These are phyloP conservation scores for Aureobasidium mangrovei DNA, from an alignment of 2,329 filamentous ascomycete species.

Conservation along the genomic window DNA sequence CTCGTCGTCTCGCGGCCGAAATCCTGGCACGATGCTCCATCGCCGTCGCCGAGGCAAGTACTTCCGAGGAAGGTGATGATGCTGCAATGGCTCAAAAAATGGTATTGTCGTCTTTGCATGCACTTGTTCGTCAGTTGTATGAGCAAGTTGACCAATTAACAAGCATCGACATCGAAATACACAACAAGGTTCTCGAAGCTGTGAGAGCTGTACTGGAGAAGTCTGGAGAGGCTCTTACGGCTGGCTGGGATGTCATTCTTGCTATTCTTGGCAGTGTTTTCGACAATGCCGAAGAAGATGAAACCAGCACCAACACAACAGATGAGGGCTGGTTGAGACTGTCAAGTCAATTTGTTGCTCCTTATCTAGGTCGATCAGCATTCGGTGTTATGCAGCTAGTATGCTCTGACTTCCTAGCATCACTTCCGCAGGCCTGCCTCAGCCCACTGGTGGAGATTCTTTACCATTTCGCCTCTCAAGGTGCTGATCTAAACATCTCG, in stretches of 20 bases:
- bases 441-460: conserved; percentile 79
- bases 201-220: conserved; percentile 69
- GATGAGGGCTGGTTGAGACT: conserved; percentile 22
- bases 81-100: conserved; percentile 24
- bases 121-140: conserved; percentile 35
- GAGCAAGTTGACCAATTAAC: conserved; percentile 22
- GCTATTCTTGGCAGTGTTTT: conserved; percentile 80
- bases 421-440: conserved; percentile 59
- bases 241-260: conserved; percentile 80
- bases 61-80: conserved; percentile 37
- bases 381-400: conserved; percentile 88
- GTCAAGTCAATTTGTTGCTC: conserved; percentile 44
- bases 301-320: conserved; percentile 8
- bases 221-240: conserved; percentile 72
- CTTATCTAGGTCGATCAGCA: conserved; percentile 70
- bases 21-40: conserved; percentile 40
- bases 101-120: conserved; percentile 31
- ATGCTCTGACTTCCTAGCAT: conserved; percentile 83
- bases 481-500: conserved; percentile 89
- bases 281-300: conserved; percentile 26
- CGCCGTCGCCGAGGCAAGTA: conserved; percentile 43
- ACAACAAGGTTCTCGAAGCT: conserved; percentile 62
- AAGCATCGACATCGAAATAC: conserved; percentile 43
- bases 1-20: conserved; percentile 42
- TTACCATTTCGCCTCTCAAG: conserved; percentile 79